Evolutionary conservation across 306 rosid genomes (phyloP), one percentile per base, ranked within the genome.

Genomic region (Ormosia emarginata): DNA sequence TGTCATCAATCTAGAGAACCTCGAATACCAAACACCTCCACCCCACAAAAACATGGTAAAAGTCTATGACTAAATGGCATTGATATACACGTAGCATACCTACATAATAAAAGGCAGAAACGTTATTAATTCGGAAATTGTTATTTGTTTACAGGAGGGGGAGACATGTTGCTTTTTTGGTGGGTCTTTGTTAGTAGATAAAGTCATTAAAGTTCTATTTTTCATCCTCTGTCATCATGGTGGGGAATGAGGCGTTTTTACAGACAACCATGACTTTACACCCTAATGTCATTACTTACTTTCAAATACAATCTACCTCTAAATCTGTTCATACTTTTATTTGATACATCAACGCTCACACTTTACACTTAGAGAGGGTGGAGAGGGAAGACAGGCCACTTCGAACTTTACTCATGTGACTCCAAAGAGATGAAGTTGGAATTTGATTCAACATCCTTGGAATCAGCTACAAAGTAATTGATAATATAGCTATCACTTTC

Each of bases 251-350:
- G 40, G 53, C 65, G 29, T 46, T 72, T 66, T 66, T 74, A 57
- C 67, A 15, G 80, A 46, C 80, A 79, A 46, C 64, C 30, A 44
- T 29, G 37, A 37, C 87, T 79, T 83, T 77, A 80, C 14, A 32
- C 68, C 82, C 70, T 77, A 8, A 49, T 77, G 62, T 55, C 85
- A 47, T 39, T 5, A 10, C 68, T 49, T 40, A 50, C 78, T 49
- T 77, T 78, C 71, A 63, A 40, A 36, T 47, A 17, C 47, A 70
- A 37, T 49, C 18, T n/a, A 34, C 67, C 2, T 12, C 49, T 46
- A 17, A 14, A 30, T 57, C 44, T 55, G 44, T 41, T 30, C 69
- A 24, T 24, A 24, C 24, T 24, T 24, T 24, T 24, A 24, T 24
- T 24, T 24, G 24, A 24, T 24, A 24, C 24, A 24, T 24, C 24